Evolutionary conservation across 2,329 filamentous ascomycete species (phyloP), one percentile per base, ranked within the genome.

Genomic region (Magnaporthiopsis poae): DNA sequence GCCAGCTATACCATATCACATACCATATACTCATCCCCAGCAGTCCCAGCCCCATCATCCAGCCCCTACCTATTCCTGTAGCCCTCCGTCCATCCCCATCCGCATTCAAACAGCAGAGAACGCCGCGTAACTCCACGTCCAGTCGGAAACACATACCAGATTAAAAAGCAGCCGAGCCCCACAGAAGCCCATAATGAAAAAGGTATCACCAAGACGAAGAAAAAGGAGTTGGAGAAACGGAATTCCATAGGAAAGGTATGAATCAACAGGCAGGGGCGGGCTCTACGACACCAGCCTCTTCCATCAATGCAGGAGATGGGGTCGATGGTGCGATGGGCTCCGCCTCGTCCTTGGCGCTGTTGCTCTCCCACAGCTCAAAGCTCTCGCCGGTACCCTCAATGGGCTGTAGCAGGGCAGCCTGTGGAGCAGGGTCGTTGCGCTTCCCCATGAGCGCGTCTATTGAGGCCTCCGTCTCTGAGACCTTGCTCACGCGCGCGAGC

Each of bases 341-440:
- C 1, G 75, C 72, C 66, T 85, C 87, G 63, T 86, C 88, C 69
- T 86, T 84, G 33, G 83, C 82, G 74, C 86, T 90, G 33, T 81
- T 83, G 72, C 87, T 90, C 75, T 90, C 88, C 88, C 88, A 90
- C 21, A 91, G 80, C 71, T 89, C 86, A 71, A 90, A 86, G 73
- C 77, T 81, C 71, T 87, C 84, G 60, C 82, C 84, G 0, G 84
- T 83, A 62, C 83, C 86, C 65, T 88, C 84, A 5, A 88, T 79
- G 0, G 84, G 82, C 66, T 83, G 75, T 18, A 88, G 75, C 2
- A 84, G 72, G 1, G 81, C 79, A 2, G 82, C 82, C 65, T 79
- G 77, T 33, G 77, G 75, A 5, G 78, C 76, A 0, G 75, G 72
- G 39, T 77, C 74, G 25, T 76, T 73, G 0, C 65, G 67, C 12